Base-by-base conservation (phyloP, 306 rosid species). In the Ammopiptanthus mongolicus region DNA sequence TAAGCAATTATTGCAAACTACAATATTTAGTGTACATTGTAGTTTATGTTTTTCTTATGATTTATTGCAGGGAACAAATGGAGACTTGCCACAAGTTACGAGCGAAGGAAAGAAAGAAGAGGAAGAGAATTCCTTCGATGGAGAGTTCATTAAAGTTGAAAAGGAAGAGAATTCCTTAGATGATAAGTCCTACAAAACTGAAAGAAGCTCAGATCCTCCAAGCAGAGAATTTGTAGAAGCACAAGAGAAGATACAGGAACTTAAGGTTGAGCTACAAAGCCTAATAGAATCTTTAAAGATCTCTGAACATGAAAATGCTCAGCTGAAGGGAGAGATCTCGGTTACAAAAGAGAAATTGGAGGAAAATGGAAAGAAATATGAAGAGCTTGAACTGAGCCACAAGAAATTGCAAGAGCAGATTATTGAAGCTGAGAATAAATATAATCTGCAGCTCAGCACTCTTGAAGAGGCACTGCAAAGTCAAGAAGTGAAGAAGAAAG, bases 111-210 rank as follows among this genome's bases (percentile, higher is more conserved):
- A 85, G 88, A 95, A 83, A 71, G 97, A 95, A 66, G 97, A 90
- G 61, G 99, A 95, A 77, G 97, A 94, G 48, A 87, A 86, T 65
- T 81, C 87, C 62, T 82, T 91, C 5, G 99, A 90, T 76, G 99
- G 96, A 28, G 99, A 92, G 74, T 95, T 95, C 85, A 90, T 95
- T 17, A 95, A 95, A 84, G 92, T 95, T 69, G 99, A 95, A 84
- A 95, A 79, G 88, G 97, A 92, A 82, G 84, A 81, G 74, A 81
- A 81, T 62, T 57, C 44, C 29, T 7, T 22, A 10, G 88, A 83
- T n/a, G 80, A 78, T 28, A 84, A 84, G 48, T 71, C 85, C 15
- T 34, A 83, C 33, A 69, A 73, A 66, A 58, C 75, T 4, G 93
- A 82, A 67, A 84, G 86, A 84, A 90, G 92, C 79, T 76, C 88